Base-by-base conservation (phyloP, 257 asterid species). In the Ilex asprella region DNA sequence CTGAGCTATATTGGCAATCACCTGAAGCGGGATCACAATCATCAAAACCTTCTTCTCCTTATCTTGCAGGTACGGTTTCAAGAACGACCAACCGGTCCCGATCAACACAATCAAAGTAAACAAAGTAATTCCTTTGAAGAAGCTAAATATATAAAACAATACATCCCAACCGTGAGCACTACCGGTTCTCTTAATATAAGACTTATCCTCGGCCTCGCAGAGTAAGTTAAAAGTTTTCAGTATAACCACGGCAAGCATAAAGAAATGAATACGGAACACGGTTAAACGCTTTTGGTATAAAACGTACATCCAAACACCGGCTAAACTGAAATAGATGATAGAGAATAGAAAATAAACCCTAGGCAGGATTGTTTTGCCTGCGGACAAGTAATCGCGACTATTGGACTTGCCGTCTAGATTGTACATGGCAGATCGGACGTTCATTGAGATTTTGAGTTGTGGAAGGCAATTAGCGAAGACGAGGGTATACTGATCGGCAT, bases 401-500 rank as follows among this genome's bases (percentile, higher is more conserved):
- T 14, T 14, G 10, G 52, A 46, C 13, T 46, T 46, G n/a, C 52
- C 52, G 13, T 46, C 52, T 2, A 46, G 52, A 12, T 46, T 46
- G 52, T 46, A 46, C 52, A 46, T n/a, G 11, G 57, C 57, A 4
- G 57, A 53, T n/a, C 57, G 57, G 30, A 53, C 57, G 30, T 15
- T 14, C 57, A 53, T 53, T 3, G 57, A 53, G 30, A 53, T 31
- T 6, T 16, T 53, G 30, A 53, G 8, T 4, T 35, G 8, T 4
- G 57, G 30, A 10, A 53, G 10, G 11, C 57, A 53, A 10, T 53
- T 53, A 10, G 57, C 57, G 57, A 53, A 53, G 57, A 53, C 57
- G 30, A 53, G 57, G 30, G 30, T 15, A 29, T 53, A 3, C 10
- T 53, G 57, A 53, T 53, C 30, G 57, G 57, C 30, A 29, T 53